Percentiles rank a stretch among this genome's conserved stretches.
Evolutionary conservation across 192 early-diverging fungal genomes (phyloP).

Genomic region (Paraglomus occultum): DNA sequence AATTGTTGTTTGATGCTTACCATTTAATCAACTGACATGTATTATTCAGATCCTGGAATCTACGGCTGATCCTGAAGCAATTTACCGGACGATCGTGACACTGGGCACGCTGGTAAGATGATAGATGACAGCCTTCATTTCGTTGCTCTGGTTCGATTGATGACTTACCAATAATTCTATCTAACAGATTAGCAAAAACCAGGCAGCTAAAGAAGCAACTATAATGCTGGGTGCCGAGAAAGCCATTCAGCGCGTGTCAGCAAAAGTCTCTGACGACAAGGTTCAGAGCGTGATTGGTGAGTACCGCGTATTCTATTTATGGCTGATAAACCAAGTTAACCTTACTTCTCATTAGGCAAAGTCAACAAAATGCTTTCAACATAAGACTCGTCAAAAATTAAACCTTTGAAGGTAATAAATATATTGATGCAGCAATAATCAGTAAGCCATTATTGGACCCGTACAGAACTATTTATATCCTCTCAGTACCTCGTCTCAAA

Average conservation of each 20-base stretch:
- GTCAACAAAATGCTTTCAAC: too few species aligned
- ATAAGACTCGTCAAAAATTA: too few species aligned
- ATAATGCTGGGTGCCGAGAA: not conserved
- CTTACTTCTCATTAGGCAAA: too few species aligned
- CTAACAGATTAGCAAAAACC: constrained; percentile 5
- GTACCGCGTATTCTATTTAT: not conserved
- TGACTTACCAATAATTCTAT: not conserved
- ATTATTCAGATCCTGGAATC: constrained; percentile 15
- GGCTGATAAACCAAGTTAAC: too few species aligned
- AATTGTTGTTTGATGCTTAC: not conserved
- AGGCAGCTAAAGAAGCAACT: constrained; percentile 23
- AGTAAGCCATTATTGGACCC: too few species aligned
- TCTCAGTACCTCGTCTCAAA: too few species aligned
- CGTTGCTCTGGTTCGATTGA: not conserved
- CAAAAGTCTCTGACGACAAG: not conserved
- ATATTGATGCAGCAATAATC: too few species aligned
- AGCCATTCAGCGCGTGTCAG: not conserved
- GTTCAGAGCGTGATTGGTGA: not conserved
- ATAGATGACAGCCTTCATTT: not conserved
- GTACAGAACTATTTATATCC: too few species aligned
- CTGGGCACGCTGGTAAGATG: constrained; percentile 23
- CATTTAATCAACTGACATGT: not conserved
- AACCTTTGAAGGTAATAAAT: too few species aligned
- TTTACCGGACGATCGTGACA: constrained; percentile 22
- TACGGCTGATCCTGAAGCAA: constrained; percentile 12